Evolutionary conservation across 306 rosid species (phyloP).

Genomic region (Cicer bijugum): DNA sequence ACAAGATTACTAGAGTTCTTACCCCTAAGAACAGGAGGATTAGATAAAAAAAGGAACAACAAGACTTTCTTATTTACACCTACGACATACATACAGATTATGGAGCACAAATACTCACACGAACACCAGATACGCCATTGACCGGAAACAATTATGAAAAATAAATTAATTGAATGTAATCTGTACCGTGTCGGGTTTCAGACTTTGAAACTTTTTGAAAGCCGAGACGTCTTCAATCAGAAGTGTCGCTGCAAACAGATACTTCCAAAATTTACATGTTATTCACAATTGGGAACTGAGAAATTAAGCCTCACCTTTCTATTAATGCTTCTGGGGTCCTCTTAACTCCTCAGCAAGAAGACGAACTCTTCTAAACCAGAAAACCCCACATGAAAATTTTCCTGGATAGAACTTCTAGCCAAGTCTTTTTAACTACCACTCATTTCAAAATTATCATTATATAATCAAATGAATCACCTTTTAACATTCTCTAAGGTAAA

Average conservation of each 20-base stretch:
- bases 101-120: too few species aligned
- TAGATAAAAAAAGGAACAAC: too few species aligned
- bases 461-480: slow-evolving; percentile 25
- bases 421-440: slow-evolving; percentile 48
- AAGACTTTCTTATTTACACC: slow-evolving; percentile 33
- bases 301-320: slow-evolving; percentile 48
- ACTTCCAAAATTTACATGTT: slow-evolving; percentile 10
- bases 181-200: too few species aligned
- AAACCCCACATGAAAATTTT: slow-evolving; percentile 27
- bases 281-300: slow-evolving; percentile 29
- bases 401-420: neutral
- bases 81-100: neutral
- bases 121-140: too few species aligned
- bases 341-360: slow-evolving; percentile 38
- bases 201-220: too few species aligned
- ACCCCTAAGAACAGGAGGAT: too few species aligned
- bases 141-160: too few species aligned
- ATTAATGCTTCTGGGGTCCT: slow-evolving; percentile 33
- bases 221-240: too few species aligned
- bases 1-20: too few species aligned
- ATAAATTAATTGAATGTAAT: too few species aligned
- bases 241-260: neutral
- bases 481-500: slow-evolving; percentile 30
- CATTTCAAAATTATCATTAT: slow-evolving; percentile 49
- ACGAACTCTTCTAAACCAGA: slow-evolving; percentile 10